Evolutionary conservation across 163 green algal species (phyloP), one percentile per base, ranked within the genome.

Genomic region (Chlamydomonas reinhardtii): DNA sequence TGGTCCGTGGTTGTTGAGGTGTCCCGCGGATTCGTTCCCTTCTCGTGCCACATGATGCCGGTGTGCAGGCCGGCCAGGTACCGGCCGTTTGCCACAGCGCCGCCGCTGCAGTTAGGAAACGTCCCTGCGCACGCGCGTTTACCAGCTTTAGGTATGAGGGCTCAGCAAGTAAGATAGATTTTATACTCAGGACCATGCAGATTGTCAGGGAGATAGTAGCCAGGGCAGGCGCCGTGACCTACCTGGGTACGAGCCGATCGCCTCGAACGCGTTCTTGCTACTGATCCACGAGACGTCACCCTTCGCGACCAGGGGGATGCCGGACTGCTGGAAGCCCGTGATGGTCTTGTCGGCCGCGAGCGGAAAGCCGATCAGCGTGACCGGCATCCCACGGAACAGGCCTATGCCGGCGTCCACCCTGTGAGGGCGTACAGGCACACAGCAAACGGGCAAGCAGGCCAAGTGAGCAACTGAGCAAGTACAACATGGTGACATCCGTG

Each of bases 391-490:
- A 65, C 27, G 27, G 43, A 77, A 66, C 72, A 77, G 72, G 27
- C 72, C 72, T 65, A 39, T 31, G 72, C 72, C 72, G 72, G 22
- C 72, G 29, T 64, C 43, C 72, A 77, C 72, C 35, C 72, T 77
- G 72, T 65, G 71, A 56, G 48, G 48, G 72, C 43, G 43, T 48
- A 39, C 72, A 65, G 72, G 72, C 43, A 65, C 25, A 32, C 72
- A 43, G 72, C 43, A 64, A 65, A 25, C 43, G 43, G 43, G 43
- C 29, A 76, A 76, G 35, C 29, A 76, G 71, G 25, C 71, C 71
- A 76, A 76, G 71, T 37, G 71, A 48, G 71, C 71, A 34, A 32
- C 34, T 76, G 71, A 76, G 71, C 71, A 76, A 76, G 71, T 76
- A 74, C 71, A 76, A 62, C 71, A 76, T 56, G 48, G 48, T 56